Evolutionary conservation across 2,329 filamentous ascomycete genomes (phyloP), one percentile per base, ranked within the genome.

Genomic region (Stachybotrys echinatus): DNA sequence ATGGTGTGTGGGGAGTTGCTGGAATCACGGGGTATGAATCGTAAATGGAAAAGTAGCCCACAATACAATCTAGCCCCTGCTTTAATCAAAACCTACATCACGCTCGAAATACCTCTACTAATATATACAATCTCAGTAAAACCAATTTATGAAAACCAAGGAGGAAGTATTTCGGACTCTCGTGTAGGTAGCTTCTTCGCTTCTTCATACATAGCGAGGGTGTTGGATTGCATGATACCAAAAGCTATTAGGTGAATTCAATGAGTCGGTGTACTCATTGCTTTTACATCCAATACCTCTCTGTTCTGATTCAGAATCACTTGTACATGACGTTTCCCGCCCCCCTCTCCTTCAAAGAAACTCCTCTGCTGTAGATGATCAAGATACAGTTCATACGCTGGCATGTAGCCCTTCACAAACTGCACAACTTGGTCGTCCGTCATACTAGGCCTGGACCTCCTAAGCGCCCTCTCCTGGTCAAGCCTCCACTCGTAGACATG

Each of bases 331-430:
- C 52, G 58, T 47, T 51, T 57, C 12, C 17, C 21, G 1, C 3
- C 7, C 52, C 23, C 23, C 1, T 21, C 39, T 48, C 47, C 23
- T 43, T 52, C 5, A 19, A 58, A 59, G n/a, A 61, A 52, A 6
- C 50, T 56, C 40, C 58, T 49, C 0, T 47, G 42, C 23, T 59
- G 54, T 1, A 62, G 47, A 14, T 49, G 47, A 7, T 55, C 54
- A 2, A 60, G 54, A 5, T 57, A 60, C 1, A 61, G 45, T 14
- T 62, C 59, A 7, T 62, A 61, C 2, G 54, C 56, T 14, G 57
- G 55, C 58, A 62, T 59, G 18, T 61, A 62, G 2, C 60, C 60
- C 45, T 55, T 52, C 7, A 62, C 59, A 23, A 60, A 60, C 19
- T 43, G 47, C 2, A 58, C 42, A 1, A 60, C 57, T 8, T 56